Percentiles rank a stretch among this genome's conserved stretches.
These are phyloP conservation scores for Cyclocybe aegerita DNA, from an alignment of 768 basidiomycete genomes.

Conservation along the genomic window DNA sequence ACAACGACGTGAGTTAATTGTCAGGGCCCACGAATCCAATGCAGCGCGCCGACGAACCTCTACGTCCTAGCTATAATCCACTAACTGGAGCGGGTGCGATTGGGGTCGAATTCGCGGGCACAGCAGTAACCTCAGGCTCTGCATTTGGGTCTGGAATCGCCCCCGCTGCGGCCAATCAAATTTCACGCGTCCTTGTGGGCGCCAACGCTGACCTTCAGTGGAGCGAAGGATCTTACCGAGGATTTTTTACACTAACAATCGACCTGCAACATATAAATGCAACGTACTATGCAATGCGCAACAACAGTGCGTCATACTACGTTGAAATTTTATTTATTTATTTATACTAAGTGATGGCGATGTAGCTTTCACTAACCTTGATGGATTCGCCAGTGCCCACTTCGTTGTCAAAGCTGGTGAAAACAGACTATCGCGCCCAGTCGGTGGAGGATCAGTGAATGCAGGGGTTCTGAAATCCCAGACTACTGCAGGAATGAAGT, in stretches of 20 bases:
- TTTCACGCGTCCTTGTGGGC: conserved; percentile 35
- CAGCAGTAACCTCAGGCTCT: conserved; percentile 53
- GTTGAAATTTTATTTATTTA: background rate
- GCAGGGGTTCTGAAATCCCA: conserved; percentile 44
- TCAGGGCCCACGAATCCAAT: background rate
- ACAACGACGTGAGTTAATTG: conserved; percentile 36
- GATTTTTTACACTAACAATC: conserved; percentile 57
- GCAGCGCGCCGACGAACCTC: background rate
- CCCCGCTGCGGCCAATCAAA: conserved; percentile 36
- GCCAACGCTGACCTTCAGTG: conserved; percentile 54
- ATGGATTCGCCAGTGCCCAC: conserved; percentile 42
- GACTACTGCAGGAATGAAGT: background rate
- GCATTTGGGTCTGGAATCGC: conserved; percentile 41
- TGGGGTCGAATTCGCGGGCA: conserved; percentile 63
- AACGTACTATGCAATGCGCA: conserved; percentile 54
- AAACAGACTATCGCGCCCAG: conserved; percentile 48
- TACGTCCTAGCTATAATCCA: conserved; percentile 41
- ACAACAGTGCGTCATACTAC: conserved; percentile 36
- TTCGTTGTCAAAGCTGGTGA: conserved; percentile 42
- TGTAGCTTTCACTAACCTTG: conserved; percentile 39
- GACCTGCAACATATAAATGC: conserved; percentile 44
- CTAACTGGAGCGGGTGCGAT: conserved; percentile 47
- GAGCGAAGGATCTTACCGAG: conserved; percentile 59
- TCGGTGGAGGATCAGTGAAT: conserved; percentile 43
- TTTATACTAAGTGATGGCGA: background rate